Percentiles rank a stretch among this genome's conserved stretches.
phyloP scores from a whole-genome alignment of 2,329 filamentous ascomycete species.

The Venturiaceae sp. region DNA sequence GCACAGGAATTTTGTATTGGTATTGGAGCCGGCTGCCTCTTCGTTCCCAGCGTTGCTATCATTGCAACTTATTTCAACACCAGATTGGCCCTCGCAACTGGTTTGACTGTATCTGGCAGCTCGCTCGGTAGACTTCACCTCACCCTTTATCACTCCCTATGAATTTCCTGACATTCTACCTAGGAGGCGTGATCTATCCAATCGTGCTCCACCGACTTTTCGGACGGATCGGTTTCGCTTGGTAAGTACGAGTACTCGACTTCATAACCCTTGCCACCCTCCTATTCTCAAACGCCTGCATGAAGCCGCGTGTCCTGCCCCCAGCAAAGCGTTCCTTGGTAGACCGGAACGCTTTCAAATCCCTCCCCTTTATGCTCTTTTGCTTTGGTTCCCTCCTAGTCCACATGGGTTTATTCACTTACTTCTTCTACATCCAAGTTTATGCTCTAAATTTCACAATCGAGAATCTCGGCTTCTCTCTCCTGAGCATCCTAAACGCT shows the following conservation, averaged over 20 bases:
- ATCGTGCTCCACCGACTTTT: constrained; percentile 49
- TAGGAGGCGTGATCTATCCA: constrained; percentile 40
- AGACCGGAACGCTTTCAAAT: constrained; percentile 32
- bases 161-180: not conserved
- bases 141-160: too few relatives aligned
- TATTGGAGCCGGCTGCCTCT: constrained; percentile 33
- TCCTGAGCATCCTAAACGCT: constrained; percentile 60
- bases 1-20: constrained; percentile 40
- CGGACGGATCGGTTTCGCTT: constrained; percentile 49
- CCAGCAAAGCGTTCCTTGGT: constrained; percentile 30
- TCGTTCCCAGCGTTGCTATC: constrained; percentile 37
- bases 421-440: constrained; percentile 43
- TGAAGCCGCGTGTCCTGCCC: constrained; percentile 36
- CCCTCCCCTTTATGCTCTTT: constrained; percentile 31
- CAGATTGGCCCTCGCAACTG: constrained; percentile 34
- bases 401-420: constrained; percentile 37
- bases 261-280: constrained; percentile 50
- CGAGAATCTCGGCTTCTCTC: constrained; percentile 50
- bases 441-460: constrained; percentile 50
- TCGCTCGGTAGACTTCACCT: constrained; percentile 24
- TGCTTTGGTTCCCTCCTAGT: constrained; percentile 31
- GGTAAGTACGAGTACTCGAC: constrained; percentile 54
- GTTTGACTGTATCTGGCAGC: constrained; percentile 34
- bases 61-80: constrained; percentile 38
- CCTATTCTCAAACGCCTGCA: constrained; percentile 28